Evolutionary conservation across 129 eudicot species (phyloP).

Genomic region (carrot (Daucus carota)): DNA sequence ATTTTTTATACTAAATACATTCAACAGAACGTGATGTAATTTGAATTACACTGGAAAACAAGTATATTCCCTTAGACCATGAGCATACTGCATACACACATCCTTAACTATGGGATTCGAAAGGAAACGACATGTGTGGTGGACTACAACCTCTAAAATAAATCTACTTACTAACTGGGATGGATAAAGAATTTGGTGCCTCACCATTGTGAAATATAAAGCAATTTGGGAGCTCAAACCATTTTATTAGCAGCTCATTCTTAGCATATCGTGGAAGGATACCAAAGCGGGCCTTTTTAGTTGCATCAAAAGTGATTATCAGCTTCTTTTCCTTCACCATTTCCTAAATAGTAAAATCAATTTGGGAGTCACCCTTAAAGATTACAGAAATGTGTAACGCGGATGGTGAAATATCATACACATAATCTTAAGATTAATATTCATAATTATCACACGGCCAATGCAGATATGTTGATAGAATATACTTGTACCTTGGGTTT

Average conservation of each 20-base stretch:
- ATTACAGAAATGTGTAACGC: neutral
- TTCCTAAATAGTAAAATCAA: slow-evolving; percentile 37
- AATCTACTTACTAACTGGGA: neutral
- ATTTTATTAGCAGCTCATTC: slow-evolving; percentile 68
- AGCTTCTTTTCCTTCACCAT: slow-evolving; percentile 84
- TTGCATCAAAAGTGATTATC: slow-evolving; percentile 53
- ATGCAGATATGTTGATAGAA: neutral
- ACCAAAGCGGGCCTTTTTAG: slow-evolving; percentile 93
- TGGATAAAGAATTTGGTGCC: slow-evolving; percentile 12
- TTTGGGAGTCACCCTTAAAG: neutral
- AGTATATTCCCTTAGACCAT: neutral
- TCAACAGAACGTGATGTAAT: neutral
- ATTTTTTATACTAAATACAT: neutral
- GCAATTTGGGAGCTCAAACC: slow-evolving; percentile 99
- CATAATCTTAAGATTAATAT: neutral
- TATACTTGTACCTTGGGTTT: slow-evolving; percentile 60
- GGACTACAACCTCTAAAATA: neutral
- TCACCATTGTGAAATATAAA: slow-evolving; percentile 90
- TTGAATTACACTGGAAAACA: neutral
- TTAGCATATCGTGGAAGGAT: slow-evolving; percentile 90
- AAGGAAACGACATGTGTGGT: neutral
- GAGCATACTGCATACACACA: neutral
- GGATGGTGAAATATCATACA: neutral
- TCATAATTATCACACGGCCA: neutral
- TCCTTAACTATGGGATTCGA: neutral